Conservation (phyloP, 305 asterid genomes). For the Fraxinus velutina region DNA sequence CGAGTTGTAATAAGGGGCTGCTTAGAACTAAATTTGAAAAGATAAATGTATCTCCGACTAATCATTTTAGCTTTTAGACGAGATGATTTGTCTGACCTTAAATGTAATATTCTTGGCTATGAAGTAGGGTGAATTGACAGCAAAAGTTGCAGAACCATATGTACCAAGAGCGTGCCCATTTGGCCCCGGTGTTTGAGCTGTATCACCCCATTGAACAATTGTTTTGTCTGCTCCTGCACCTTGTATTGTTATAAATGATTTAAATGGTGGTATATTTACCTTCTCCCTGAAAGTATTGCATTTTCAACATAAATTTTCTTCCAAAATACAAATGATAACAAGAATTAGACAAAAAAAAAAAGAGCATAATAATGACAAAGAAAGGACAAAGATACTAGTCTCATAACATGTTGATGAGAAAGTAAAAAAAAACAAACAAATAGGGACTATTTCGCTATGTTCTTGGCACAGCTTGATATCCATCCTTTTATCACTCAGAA, state of each 20-base stretch:
- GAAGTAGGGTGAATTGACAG: slow-evolving; percentile 76
- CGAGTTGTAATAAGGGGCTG: not conserved
- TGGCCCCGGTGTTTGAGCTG: slow-evolving; percentile 70
- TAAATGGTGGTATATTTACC: slow-evolving; percentile 57
- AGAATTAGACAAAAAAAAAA: not conserved
- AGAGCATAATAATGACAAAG: not conserved
- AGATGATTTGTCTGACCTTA: slow-evolving; percentile 38
- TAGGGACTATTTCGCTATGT: not conserved
- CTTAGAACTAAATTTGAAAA: not conserved
- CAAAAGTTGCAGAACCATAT: slow-evolving; percentile 86
- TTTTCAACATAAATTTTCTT: not conserved
- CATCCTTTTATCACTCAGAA: not conserved
- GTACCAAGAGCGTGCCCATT: slow-evolving; percentile 74
- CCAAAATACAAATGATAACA: not conserved
- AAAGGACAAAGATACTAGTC: too few relatives aligned
- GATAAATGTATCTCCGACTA: not conserved
- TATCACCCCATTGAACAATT: slow-evolving; percentile 80
- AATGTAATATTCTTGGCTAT: slow-evolving; percentile 78
- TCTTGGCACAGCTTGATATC: too few relatives aligned
- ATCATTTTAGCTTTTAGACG: not conserved
- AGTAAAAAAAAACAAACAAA: too few relatives aligned
- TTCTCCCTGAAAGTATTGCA: slow-evolving; percentile 56
- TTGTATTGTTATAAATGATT: slow-evolving; percentile 65
- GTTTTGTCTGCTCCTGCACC: slow-evolving; percentile 82
- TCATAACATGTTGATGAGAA: too few relatives aligned